These are phyloP conservation scores for Rhododendron williamsianum DNA, from an alignment of 148 eudicot genomes.

Conservation along the genomic window DNA sequence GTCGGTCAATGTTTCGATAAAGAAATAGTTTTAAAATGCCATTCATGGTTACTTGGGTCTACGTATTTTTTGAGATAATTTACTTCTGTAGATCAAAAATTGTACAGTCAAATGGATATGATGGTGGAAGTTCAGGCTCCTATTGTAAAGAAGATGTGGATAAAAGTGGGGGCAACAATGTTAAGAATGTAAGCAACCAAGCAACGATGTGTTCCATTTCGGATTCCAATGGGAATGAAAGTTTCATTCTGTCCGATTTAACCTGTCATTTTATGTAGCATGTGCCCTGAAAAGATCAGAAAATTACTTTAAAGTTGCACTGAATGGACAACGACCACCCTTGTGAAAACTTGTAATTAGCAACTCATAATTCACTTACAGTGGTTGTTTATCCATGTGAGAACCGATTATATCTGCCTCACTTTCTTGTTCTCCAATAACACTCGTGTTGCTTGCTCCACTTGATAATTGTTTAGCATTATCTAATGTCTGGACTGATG, in stretches of 20 bases:
- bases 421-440: not conserved
- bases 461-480: not conserved
- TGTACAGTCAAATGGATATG: not conserved
- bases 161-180: slow-evolving; percentile 26
- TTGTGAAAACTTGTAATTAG: not conserved
- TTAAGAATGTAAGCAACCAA: slow-evolving; percentile 15
- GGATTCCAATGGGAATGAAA: slow-evolving; percentile 48
- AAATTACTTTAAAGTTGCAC: not conserved
- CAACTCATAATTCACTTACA: not conserved
- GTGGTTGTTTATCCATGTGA: not conserved
- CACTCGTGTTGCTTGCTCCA: not conserved
- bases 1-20: not conserved
- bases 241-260: slow-evolving; percentile 18
- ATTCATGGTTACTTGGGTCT: not conserved
- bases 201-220: slow-evolving; percentile 9
- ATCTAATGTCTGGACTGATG: not conserved
- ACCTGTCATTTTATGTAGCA: not conserved
- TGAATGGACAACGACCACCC: not conserved
- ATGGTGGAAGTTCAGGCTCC: slow-evolving; percentile 14
- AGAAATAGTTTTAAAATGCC: not conserved
- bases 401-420: not conserved
- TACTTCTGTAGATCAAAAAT: slow-evolving; percentile 39
- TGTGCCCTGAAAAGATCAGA: not conserved
- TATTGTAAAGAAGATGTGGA: slow-evolving; percentile 18
- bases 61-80: slow-evolving; percentile 22